Percentiles rank a stretch among this genome's conserved stretches.
These are phyloP conservation scores for Dryadomyces sulphureus DNA, from an alignment of 2,329 filamentous ascomycete genomes.

Conservation along the genomic window DNA sequence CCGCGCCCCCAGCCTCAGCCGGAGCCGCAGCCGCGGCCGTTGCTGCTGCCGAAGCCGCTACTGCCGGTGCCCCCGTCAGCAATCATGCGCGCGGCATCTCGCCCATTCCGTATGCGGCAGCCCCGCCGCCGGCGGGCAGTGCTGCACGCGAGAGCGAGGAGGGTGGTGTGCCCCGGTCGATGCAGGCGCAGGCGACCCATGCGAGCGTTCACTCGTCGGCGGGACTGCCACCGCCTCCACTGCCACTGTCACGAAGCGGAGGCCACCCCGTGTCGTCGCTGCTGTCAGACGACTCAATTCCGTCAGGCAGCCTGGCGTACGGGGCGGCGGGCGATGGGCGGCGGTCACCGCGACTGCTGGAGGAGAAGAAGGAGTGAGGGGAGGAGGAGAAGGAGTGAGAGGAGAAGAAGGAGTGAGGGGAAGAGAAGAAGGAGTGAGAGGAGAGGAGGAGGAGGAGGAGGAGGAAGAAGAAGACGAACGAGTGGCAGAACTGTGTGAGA, in stretches of 20 bases:
- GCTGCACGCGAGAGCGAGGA: conserved; percentile 19
- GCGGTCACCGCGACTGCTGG: conserved; percentile 17
- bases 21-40: not conserved
- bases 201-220: no score
- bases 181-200: not conserved
- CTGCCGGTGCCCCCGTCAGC: not conserved
- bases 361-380: not conserved
- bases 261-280: conserved; percentile 29
- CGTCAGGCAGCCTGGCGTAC: conserved; percentile 12
- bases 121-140: conserved; percentile 17
- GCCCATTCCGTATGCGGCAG: conserved; percentile 18
- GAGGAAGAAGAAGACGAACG: no score
- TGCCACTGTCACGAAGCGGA: conserved; percentile 15
- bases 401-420: not conserved
- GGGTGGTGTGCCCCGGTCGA: conserved; percentile 10
- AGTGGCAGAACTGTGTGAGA: not conserved
- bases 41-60: not conserved
- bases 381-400: not conserved
- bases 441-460: not conserved
- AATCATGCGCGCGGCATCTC: conserved; percentile 14
- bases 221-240: conserved; percentile 7
- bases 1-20: not conserved
- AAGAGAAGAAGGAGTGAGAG: not conserved
- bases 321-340: conserved; percentile 16
- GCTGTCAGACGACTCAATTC: conserved; percentile 24